Evolutionary conservation across 2,329 filamentous ascomycete genomes (phyloP), one percentile per base, ranked within the genome.

Genomic region (Paramyrothecium roridum): DNA sequence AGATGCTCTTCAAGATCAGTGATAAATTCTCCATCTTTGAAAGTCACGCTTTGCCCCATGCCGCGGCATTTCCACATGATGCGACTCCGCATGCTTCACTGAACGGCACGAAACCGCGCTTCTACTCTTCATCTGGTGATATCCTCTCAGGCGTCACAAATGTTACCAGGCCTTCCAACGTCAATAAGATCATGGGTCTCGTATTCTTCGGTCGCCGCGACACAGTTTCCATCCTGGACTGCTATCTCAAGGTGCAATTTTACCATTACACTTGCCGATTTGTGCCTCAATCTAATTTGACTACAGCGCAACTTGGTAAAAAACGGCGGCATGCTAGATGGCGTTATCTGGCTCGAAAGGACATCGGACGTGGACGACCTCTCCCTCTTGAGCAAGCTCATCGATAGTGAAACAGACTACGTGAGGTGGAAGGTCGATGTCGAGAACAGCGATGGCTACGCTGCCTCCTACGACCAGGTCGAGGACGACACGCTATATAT

Each of bases 121-220:
- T 64, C 48, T 66, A 64, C 61, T 61, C 63, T 37, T 55, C 61
- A 8, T 54, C 63, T 10, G 56, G 55, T n/a, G 60, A 64, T 3
- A 50, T 54, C 3, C 34, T 61, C 11, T 54, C 58, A 8, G 63
- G 57, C 8, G 37, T 65, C 19, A 53, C 54, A 21, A 46, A 63
- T 8, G 65, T 58, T 59, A 43, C 60, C 30, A 55, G 59, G 43
- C 64, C 64, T 2, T 21, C 51, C 2, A 43, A 57, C 12, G 53
- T 66, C 10, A 54, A 54, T 3, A 74, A 71, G 58, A 64, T 80
- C n/a, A 70, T 78, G 56, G 77, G 69, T 17, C 67, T 79, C 54
- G 73, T 80, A 1, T 80, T 80, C 55, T 80, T 70, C 56, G 77
- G 76, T 20, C 71, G 77, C 17, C 72, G 71, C 51, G 65, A 70